Evolutionary conservation across 495 filamentous ascomycete species (phyloP).

Genomic region (Lepidopterella palustris): DNA sequence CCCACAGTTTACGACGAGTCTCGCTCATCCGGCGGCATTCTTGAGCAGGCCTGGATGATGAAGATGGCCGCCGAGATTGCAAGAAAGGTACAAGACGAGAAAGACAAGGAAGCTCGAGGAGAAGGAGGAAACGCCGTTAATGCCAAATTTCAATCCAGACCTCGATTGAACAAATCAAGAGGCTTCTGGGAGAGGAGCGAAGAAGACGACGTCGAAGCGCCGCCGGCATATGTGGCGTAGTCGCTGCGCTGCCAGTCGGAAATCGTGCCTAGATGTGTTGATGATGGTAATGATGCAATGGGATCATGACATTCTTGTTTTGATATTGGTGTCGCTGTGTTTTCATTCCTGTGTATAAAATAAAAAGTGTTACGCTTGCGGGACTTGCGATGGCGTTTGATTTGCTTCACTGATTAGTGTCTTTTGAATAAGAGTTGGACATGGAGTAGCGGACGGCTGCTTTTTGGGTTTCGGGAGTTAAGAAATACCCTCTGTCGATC

Average conservation of each 20-base stretch:
- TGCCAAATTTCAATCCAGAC: background rate
- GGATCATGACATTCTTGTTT: background rate
- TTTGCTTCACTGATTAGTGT: too few species aligned
- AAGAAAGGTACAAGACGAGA: conserved; percentile 71
- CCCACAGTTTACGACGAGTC: conserved; percentile 1
- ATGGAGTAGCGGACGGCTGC: background rate
- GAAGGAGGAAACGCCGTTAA: background rate
- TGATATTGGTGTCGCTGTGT: too few species aligned
- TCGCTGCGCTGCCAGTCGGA: background rate
- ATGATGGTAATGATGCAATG: background rate
- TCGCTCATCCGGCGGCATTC: conserved; percentile 44
- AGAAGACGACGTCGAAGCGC: conserved; percentile 20
- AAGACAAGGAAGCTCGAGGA: conserved; percentile 35
- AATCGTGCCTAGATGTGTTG: background rate
- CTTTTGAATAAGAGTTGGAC: background rate
- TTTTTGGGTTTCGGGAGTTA: background rate
- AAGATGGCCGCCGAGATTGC: conserved; percentile 90
- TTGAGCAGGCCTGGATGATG: conserved; percentile 83
- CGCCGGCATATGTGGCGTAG: conserved; percentile 28
- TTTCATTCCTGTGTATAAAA: too few species aligned
- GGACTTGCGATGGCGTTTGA: too few species aligned
- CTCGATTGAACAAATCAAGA: background rate
- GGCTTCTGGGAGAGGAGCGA: conserved; percentile 8
- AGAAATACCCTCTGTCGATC: background rate
- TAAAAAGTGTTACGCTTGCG: too few species aligned